A percentile compares a stretch with the other conserved stretches of the same genome.
These are phyloP conservation scores for Triticum monococcum DNA, from an alignment of 176 grass and related monocot species.

Conservation along the genomic window DNA sequence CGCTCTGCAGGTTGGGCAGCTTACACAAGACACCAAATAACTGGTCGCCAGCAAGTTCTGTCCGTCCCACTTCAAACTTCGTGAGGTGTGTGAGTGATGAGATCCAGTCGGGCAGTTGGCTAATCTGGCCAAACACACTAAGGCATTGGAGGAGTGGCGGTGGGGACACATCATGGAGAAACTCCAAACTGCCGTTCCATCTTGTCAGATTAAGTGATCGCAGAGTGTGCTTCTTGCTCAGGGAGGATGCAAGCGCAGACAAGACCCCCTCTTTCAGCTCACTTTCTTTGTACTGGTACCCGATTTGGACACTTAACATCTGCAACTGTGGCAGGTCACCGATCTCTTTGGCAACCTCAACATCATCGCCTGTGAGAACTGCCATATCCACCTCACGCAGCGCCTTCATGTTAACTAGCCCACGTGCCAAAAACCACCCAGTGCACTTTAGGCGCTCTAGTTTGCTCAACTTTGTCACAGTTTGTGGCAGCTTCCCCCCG, in stretches of 20 bases:
- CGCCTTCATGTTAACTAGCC: neutral
- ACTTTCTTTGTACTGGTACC: too few relatives aligned
- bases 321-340: neutral
- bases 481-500: accelerated
- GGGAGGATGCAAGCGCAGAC: neutral
- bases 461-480: neutral
- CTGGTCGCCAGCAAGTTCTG: neutral
- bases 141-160: neutral
- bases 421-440: accelerated
- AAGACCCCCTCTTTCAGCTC: neutral
- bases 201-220: accelerated
- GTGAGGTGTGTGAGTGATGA: neutral
- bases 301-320: neutral
- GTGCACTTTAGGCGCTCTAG: neutral
- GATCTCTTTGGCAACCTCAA: neutral
- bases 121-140: too few relatives aligned
- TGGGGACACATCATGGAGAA: neutral
- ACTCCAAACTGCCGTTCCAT: accelerated
- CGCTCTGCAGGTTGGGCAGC: neutral
- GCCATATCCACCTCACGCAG: neutral
- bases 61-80: accelerated
- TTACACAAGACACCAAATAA: neutral
- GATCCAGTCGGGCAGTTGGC: neutral
- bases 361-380: accelerated
- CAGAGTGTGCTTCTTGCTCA: neutral